Base-by-base conservation (phyloP, 2,329 filamentous ascomycete genomes). In the Ophiostoma angusticollis region DNA sequence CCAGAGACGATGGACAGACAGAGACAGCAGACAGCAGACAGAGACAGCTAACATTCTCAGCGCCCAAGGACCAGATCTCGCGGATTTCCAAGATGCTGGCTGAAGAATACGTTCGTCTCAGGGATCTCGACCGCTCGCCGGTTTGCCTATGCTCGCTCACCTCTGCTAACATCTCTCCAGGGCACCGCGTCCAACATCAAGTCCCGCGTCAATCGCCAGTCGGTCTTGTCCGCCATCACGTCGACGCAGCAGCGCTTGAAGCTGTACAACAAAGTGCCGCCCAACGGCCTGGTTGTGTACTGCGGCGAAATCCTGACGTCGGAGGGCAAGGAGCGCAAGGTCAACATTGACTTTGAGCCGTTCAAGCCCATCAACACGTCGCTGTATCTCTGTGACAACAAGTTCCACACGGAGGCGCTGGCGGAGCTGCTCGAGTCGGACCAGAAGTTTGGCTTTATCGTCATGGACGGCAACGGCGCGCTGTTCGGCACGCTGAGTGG, bases 341-440 rank as follows among this genome's bases (percentile, higher is more conserved):
- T 98, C 70, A 98, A 98, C 65, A 98, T 98, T 60, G 93, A 98
- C 60, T 98, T 98, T 61, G 91, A 98, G 66, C 91, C 91, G 23
- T 98, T 98, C 74, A 98, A 98, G 73, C 91, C 91, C 45, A 98
- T 98, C 77, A 98, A 98, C 65, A 98, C 91, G 25, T 98, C 93
- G 31, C 75, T 98, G 33, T 98, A 98, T 62, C 84, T 98, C 45
- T 98, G 91, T 68, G 91, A 98, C 77, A 98, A 98, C 73, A 98
- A 98, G 59, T 98, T 98, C 65, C 91, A 98, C 60, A 98, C 91
- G 42, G 91, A 98, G 64, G 89, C 91, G 14, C 69, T 98, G 50
- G 91, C 87, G 49, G 91, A 98, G 68, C 75, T 98, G 55, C 80
- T 98, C 50, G 91, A 98, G 66, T 95, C 89, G 14, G 91, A 98